Base-by-base conservation (phyloP, 139 green algal genomes). In the Nannochloris sp. region DNA sequence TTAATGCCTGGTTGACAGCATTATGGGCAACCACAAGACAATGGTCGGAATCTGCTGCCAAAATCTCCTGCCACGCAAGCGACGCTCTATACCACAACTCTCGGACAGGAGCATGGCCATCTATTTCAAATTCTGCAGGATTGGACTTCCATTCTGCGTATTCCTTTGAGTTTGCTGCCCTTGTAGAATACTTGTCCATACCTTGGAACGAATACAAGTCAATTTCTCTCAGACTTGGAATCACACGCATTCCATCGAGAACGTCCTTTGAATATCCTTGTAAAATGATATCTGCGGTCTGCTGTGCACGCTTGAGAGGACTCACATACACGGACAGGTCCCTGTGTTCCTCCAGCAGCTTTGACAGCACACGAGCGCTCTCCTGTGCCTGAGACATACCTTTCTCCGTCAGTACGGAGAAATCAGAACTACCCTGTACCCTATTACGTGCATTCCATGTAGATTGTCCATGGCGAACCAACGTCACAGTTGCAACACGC, bases 191-290 rank as follows among this genome's bases (percentile, higher is more conserved):
- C 62, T 98, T 97, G 37, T 92, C 29, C 49, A 96, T 61, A 6
- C 91, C 91, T 86, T 96, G 85, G 61, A 98, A 97, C 1, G 82
- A 84, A 74, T 97, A 97, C 2, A 98, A 75, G 68, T 98, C 92
- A 14, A 98, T 85, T 66, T 98, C 92, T 0, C 92, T 67, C 20
- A 98, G 79, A 3, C 51, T 63, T 2, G 85, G 82, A 56, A 91
- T 66, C 40, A 63, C 56, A 2, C 48, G 8, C 3, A 59, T 33
- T 5, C 33, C 25, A 17, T 57, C 70, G 13, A 29, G 45, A 5
- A 75, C 61, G 36, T 56, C 57, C 26, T 56, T 63, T 82, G 85
- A 90, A 12, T 97, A 79, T 26, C 46, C 17, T 23, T 53, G 4
- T 6, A 53, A 23, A 23, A 53, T 53, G 40, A 95, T 87, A 23